A percentile compares a stretch with the other conserved stretches of the same genome.
These are phyloP conservation scores for Scutellaria barbata DNA, from an alignment of 257 asterid species.

Conservation along the genomic window DNA sequence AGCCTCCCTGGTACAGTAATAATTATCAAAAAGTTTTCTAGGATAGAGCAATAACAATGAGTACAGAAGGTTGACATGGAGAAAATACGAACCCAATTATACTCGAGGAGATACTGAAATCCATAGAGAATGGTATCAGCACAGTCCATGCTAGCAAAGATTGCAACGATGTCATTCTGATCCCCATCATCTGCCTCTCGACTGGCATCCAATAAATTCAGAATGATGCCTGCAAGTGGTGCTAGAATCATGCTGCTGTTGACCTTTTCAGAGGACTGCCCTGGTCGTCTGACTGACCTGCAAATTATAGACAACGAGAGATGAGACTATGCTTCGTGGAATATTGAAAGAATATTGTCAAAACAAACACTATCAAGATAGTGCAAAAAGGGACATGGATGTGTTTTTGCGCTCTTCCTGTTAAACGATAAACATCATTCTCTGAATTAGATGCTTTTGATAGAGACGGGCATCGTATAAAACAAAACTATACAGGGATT, in stretches of 20 bases:
- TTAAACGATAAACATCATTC: not conserved
- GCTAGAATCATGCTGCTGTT: slow-evolving; percentile 84
- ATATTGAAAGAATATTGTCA: too few relatives aligned
- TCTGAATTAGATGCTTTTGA: not conserved
- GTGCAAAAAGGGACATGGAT: not conserved
- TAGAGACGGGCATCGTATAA: not conserved
- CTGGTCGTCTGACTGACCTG: slow-evolving; percentile 79
- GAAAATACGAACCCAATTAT: slow-evolving; percentile 71
- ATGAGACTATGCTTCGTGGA: too few relatives aligned
- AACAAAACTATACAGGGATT: not conserved
- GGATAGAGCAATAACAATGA: not conserved
- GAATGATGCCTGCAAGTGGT: slow-evolving; percentile 89
- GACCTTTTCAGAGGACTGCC: slow-evolving; percentile 75
- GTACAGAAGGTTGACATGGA: slow-evolving; percentile 17
- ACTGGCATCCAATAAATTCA: slow-evolving; percentile 71
- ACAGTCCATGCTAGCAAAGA: slow-evolving; percentile 90
- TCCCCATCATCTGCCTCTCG: slow-evolving; percentile 38
- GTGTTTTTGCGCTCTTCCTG: not conserved
- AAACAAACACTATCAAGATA: not conserved
- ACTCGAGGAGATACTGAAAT: slow-evolving; percentile 72
- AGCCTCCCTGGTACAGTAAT: slow-evolving; percentile 57
- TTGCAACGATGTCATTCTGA: slow-evolving; percentile 66
- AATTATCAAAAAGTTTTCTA: slow-evolving; percentile 7
- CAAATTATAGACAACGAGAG: not conserved
- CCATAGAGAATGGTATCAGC: slow-evolving; percentile 76